These are phyloP conservation scores for Alternaria angustiovoidea DNA, from an alignment of 2,329 filamentous ascomycete species.

Conservation along the genomic window DNA sequence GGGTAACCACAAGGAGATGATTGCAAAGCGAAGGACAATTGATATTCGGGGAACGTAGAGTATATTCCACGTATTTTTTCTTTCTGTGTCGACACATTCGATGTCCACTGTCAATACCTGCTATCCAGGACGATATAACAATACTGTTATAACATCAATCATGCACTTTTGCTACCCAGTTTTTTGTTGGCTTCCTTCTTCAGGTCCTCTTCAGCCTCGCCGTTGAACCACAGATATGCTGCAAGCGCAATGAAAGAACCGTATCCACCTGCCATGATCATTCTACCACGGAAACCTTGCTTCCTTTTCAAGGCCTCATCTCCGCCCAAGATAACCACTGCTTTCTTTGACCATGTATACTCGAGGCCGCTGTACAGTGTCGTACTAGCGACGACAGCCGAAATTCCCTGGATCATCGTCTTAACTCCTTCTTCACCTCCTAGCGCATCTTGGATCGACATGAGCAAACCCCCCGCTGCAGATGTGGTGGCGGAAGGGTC, in stretches of 20 bases:
- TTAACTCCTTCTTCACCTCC: conserved; percentile 48
- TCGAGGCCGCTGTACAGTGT: conserved; percentile 94
- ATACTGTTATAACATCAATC: background rate
- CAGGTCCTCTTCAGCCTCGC: conserved; percentile 18
- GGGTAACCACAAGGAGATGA: too few relatives aligned
- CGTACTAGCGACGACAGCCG: conserved; percentile 84
- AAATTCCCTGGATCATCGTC: conserved; percentile 54
- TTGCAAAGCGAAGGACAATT: too few relatives aligned
- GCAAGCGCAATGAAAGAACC: conserved; percentile 55
- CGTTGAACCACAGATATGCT: conserved; percentile 39
- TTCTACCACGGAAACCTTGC: conserved; percentile 57
- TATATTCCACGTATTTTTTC: background rate
- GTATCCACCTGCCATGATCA: conserved; percentile 58
- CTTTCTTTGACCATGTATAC: conserved; percentile 89
- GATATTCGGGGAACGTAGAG: too few relatives aligned
- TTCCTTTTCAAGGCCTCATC: conserved; percentile 58
- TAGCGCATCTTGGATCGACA: conserved; percentile 35
- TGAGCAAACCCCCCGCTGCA: conserved; percentile 34
- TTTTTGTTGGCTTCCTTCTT: conserved; percentile 16
- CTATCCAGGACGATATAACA: background rate
- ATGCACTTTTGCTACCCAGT: background rate
- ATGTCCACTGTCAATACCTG: background rate
- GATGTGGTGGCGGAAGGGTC: conserved; percentile 63
- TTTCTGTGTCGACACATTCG: background rate
- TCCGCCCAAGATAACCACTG: conserved; percentile 79